A percentile compares a stretch with the other conserved stretches of the same genome.
Conservation (phyloP, 2,329 filamentous ascomycete species). For the Fusarium graminum region DNA sequence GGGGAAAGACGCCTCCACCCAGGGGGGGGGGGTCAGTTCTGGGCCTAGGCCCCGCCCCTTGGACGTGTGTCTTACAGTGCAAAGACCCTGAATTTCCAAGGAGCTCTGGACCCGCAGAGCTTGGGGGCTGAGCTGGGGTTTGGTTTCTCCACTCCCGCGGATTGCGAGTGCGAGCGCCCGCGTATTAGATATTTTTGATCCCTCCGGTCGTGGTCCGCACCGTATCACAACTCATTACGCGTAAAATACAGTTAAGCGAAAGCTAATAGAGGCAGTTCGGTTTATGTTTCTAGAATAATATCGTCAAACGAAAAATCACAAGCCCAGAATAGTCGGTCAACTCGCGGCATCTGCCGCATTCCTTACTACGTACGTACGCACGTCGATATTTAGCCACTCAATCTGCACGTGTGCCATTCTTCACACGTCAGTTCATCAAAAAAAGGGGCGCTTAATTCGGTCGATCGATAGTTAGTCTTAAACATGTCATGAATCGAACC, state of each 20-base stretch:
- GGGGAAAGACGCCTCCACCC: too few species aligned
- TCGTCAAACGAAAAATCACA: not conserved
- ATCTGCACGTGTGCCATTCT: not conserved
- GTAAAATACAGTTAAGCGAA: not conserved
- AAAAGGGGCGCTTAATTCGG: not conserved
- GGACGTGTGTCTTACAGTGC: conserved; percentile 11
- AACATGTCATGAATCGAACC: conserved; percentile 25
- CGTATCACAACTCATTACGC: not conserved
- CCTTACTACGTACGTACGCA: not conserved
- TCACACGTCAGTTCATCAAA: not conserved
- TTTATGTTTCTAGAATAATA: not conserved
- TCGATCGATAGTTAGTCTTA: not conserved
- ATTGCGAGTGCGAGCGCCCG: not conserved
- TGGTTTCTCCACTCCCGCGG: not conserved
- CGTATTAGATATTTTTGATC: not conserved
- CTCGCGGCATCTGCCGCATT: not conserved
- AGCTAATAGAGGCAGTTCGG: not conserved
- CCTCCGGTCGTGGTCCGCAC: not conserved
- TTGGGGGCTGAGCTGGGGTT: not conserved
- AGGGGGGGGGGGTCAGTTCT: too few species aligned
- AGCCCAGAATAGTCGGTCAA: not conserved
- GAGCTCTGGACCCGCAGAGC: not conserved
- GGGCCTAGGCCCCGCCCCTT: too few species aligned
- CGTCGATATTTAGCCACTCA: not conserved
- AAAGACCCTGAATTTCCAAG: conserved; percentile 18